Base-by-base conservation (phyloP, 768 basidiomycete species). In the Polyporus arcularius region DNA sequence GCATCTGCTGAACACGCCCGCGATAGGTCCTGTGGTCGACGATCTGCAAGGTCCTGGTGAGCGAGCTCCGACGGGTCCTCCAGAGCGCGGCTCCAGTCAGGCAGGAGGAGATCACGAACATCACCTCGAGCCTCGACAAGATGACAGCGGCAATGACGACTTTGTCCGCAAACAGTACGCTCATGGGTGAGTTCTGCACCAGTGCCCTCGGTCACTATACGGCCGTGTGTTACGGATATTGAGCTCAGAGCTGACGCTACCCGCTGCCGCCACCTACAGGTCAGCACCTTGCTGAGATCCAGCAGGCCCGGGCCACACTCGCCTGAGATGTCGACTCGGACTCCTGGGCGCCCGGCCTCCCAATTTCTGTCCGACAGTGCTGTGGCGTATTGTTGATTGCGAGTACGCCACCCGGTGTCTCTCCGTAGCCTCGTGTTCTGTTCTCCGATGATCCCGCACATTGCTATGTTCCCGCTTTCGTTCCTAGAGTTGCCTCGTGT, bases 121-220 rank as follows among this genome's bases (percentile, higher is more conserved):
- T 68, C 12, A 38, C 46, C 2, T 40, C 59, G 1, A 62, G 62
- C 10, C 53, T 72, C 42, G 63, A 69, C 15, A 65, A 61, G 39
- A 64, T 69, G 16, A 59, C 66, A 4, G 56, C 55, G 2, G 60
- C 65, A 11, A 70, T 72, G 69, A 38, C 53, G 5, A 40, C 45
- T 26, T 46, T 70, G 26, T 53, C 67, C 1, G 39, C 30, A 5
- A 61, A 45, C 9, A 68, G 63, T 48, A 65, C 62, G 12, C 55
- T 72, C 42, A 72, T 72, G 68, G 66, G 71, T 72, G 48, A 26
- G 67, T 58, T 4, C 26, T 9, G 12, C 32, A 32, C 51, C 9
- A 38, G 26, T 11, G n/a, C 35, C 48, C 46, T 31, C 30, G 9
- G 35, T 3, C 41, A 52, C 30, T 40, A 3, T 54, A 12, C 14